Percentiles rank a stretch among this genome's conserved stretches.
phyloP scores from a whole-genome alignment of 148 eudicot genomes.

The Nyssa sinensis region DNA sequence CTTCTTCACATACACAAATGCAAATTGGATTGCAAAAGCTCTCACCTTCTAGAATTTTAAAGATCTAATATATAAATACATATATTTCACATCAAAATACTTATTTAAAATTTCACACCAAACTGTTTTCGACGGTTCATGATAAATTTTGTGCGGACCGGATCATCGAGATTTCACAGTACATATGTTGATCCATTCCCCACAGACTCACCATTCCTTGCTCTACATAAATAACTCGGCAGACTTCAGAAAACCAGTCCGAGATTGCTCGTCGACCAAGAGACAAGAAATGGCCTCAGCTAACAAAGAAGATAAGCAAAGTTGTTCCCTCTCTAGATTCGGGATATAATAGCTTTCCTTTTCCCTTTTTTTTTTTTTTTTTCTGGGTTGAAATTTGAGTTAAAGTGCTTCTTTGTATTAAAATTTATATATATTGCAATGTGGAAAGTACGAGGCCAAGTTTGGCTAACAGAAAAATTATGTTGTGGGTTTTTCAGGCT shows the following conservation, averaged over 20 bases:
- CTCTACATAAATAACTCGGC: neutral
- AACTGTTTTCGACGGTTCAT: too few relatives aligned
- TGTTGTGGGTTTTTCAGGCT: conserved; percentile 35
- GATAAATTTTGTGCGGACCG: neutral
- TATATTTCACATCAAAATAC: too few relatives aligned
- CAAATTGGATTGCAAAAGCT: too few relatives aligned
- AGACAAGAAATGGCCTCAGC: conserved; percentile 32
- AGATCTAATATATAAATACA: too few relatives aligned
- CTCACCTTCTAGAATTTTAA: too few relatives aligned
- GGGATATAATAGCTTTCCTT: too few relatives aligned
- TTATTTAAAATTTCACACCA: too few relatives aligned
- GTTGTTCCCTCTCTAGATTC: conserved; percentile 24
- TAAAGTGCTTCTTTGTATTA: neutral
- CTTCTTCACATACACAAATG: too few relatives aligned
- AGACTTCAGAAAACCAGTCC: neutral
- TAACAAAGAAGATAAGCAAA: conserved; percentile 24
- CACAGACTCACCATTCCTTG: neutral
- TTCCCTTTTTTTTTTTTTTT: too few relatives aligned
- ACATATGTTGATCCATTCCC: neutral
- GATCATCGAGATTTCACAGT: neutral
- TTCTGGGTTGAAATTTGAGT: neutral
- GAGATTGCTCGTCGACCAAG: neutral
- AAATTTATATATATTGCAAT: neutral
- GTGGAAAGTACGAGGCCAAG: too few relatives aligned
- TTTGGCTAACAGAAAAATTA: neutral